These are phyloP conservation scores for Rhizopus stolonifer DNA, from an alignment of 371 early-diverging fungal species.

Conservation along the genomic window DNA sequence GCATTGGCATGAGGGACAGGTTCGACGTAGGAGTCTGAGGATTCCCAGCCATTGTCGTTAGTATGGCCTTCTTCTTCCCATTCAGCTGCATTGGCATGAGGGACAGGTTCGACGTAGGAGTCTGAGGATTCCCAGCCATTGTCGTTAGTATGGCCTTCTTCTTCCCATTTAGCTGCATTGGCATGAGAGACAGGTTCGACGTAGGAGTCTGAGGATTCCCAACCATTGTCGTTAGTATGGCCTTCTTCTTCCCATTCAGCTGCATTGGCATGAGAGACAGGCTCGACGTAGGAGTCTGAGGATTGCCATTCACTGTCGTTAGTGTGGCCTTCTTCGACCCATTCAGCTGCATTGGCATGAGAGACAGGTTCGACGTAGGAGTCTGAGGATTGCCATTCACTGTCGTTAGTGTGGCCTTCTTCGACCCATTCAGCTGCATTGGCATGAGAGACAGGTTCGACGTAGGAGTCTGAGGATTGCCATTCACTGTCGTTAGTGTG, in stretches of 20 bases:
- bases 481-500: slow-evolving; percentile 10
- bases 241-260: slow-evolving; percentile 4
- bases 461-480: slow-evolving; percentile 15
- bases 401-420: slow-evolving; percentile 4
- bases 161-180: no score
- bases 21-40: slow-evolving; percentile 17
- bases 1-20: neutral
- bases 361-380: neutral
- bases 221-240: slow-evolving; percentile 12
- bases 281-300: slow-evolving; percentile 12
- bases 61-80: slow-evolving; percentile 2
- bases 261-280: neutral
- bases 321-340: neutral
- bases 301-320: slow-evolving; percentile 20
- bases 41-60: slow-evolving; percentile 23
- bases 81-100: slow-evolving; percentile 16
- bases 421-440: slow-evolving; percentile 22
- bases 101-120: neutral
- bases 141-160: neutral
- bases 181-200: neutral
- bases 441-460: neutral
- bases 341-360: no score
- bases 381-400: slow-evolving; percentile 9
- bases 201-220: slow-evolving; percentile 26
- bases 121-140: slow-evolving; percentile 18